These are phyloP conservation scores for Metschnikowia arizonensis DNA, from an alignment of 805 yeast species.

Conservation along the genomic window DNA sequence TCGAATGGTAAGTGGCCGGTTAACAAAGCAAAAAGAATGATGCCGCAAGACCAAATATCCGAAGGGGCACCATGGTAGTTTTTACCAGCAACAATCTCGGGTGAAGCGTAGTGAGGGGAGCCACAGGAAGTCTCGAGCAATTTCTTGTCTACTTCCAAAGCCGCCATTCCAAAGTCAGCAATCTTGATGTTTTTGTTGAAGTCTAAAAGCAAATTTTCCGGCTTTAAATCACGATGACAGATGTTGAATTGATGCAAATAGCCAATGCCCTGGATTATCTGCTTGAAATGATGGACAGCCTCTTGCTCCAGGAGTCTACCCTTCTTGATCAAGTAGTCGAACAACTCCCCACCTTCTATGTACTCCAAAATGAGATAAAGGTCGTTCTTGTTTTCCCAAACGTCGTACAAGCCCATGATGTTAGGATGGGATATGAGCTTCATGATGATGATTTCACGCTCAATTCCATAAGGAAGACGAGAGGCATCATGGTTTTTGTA, in stretches of 20 bases:
- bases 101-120: constrained; percentile 97
- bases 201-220: constrained; percentile 76
- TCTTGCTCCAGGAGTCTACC: constrained; percentile 87
- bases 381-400: constrained; percentile 83
- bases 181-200: constrained; percentile 84
- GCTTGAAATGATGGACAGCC: constrained; percentile 85
- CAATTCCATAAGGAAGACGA: constrained; percentile 75
- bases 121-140: constrained; percentile 94
- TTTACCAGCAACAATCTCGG: constrained; percentile 93
- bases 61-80: constrained; percentile 95
- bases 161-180: constrained; percentile 99
- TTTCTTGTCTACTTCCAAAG: constrained; percentile 77
- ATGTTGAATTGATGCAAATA: constrained; percentile 84
- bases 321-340: constrained; percentile 82
- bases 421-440: constrained; percentile 74
- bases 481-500: constrained; percentile 44
- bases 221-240: constrained; percentile 84
- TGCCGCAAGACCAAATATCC: constrained; percentile 98
- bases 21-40: constrained; percentile 84
- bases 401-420: constrained; percentile 75
- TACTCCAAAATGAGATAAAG: constrained; percentile 87
- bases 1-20: constrained; percentile 97
- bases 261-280: constrained; percentile 75
- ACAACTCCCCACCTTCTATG: constrained; percentile 95
- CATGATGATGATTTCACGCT: constrained; percentile 82